phyloP scores from a whole-genome alignment of 257 asterid genomes.

The Phtheirospermum japonicum region DNA sequence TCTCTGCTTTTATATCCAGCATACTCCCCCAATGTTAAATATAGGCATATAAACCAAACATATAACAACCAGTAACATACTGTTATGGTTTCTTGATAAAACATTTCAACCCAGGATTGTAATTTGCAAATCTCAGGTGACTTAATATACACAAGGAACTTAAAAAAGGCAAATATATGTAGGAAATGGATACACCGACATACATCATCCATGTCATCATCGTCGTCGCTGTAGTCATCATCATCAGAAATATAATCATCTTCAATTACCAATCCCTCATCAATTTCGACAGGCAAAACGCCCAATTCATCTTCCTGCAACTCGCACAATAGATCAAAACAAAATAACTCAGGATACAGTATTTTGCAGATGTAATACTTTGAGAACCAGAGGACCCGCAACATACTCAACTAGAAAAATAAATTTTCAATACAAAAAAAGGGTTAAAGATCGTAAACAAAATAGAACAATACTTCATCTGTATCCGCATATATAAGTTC shows the following conservation, averaged over 20 bases:
- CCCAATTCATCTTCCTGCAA: constrained; percentile 75
- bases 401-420: background rate
- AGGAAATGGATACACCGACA: constrained; percentile 18
- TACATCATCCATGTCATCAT: constrained; percentile 57
- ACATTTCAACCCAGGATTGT: background rate
- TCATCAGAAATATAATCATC: constrained; percentile 80
- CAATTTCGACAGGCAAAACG: constrained; percentile 58
- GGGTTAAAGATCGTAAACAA: background rate
- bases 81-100: background rate
- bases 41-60: background rate
- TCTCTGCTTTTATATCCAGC: background rate
- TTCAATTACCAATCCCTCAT: constrained; percentile 71
- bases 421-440: background rate
- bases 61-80: background rate
- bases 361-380: background rate
- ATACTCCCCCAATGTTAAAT: constrained; percentile 1
- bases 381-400: background rate
- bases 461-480: background rate
- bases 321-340: too few relatives aligned
- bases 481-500: background rate
- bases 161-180: background rate
- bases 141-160: background rate
- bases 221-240: constrained; percentile 36
- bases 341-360: too few relatives aligned
- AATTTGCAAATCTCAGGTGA: background rate